phyloP scores from a whole-genome alignment of 2,329 filamentous ascomycete genomes.

The Colletotrichum limetticola region DNA sequence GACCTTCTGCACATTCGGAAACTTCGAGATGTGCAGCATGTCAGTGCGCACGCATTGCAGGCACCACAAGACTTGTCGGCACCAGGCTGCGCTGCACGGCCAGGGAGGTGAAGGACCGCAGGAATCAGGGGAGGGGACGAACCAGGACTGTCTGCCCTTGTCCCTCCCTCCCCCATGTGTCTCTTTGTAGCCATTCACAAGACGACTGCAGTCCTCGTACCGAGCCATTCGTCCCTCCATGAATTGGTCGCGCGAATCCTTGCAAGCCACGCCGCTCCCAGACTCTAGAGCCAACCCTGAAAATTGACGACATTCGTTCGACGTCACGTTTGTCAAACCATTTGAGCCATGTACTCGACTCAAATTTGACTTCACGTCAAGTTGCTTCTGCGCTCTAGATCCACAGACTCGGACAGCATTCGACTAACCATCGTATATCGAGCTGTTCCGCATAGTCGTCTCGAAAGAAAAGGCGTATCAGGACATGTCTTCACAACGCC shows the following conservation, averaged over 20 bases:
- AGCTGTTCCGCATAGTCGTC: not conserved
- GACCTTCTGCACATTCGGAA: conserved; percentile 15
- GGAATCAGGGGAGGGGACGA: not conserved
- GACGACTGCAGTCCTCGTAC: not conserved
- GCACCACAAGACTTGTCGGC: conserved; percentile 1
- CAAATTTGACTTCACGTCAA: not conserved
- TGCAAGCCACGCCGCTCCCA: conserved; percentile 15
- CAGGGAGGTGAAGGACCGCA: not conserved
- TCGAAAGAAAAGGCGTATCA: not conserved
- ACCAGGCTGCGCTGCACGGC: not conserved
- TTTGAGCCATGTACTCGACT: not conserved
- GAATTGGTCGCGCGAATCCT: conserved; percentile 15
- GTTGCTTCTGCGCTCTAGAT: not conserved
- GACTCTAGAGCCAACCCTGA: not conserved
- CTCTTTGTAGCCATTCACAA: conserved; percentile 1
- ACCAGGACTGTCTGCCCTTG: conserved; percentile 8
- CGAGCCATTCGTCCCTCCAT: not conserved
- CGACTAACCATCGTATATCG: not conserved
- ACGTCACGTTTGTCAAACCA: not conserved
- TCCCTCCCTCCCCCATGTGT: conserved; percentile 1
- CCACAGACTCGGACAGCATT: not conserved
- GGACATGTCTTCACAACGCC: not conserved
- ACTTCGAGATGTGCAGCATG: conserved; percentile 23
- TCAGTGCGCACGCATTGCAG: conserved; percentile 32
- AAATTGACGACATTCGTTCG: conserved; percentile 14